Evolutionary conservation across 2,329 filamentous ascomycete species (phyloP), one percentile per base, ranked within the genome.

Genomic region (Fusarium ramigenum): DNA sequence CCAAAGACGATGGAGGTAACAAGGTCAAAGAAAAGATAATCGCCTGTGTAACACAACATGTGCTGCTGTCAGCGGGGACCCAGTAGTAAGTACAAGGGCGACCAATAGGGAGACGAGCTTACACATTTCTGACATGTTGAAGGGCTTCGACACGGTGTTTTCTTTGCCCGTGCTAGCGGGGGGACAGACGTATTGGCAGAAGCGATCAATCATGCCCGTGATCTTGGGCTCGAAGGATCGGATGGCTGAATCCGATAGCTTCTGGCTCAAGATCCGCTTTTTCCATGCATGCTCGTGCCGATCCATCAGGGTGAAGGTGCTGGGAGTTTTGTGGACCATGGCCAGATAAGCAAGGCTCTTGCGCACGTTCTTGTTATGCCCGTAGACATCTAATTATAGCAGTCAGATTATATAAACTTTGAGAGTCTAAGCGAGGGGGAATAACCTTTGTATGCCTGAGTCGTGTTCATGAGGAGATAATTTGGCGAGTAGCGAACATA

Each of bases 251-350:
- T 61, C 47, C 18, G 59, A 61, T 30, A 61, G 37, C 37, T 54
- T 54, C n/a, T 61, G 59, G n/a, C 59, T 54, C 36, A 56, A 53
- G 39, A 61, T 53, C n/a, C 59, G 46, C 59, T 54, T 53, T 32
- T 54, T 53, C 59, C 44, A 54, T 16, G 59, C 59, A 34, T 61
- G 59, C 28, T 54, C 59, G 11, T 61, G 59, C 18, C 49, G 46
- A 54, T 61, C 59, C 37, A 61, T 61, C 30, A 61, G 19, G 25
- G 46, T 61, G 25, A 61, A 61, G 21, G 37, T 61, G 28, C 44
- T 54, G 8, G 47, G 59, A 30, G 47, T 54, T 32, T 61, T 61
- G 16, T 59, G 56, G 42, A 59, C 56, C 56, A 59, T 50, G 39
- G 59, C 59, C 19, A 59, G 36, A 42, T 61, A 61, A 19, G 37